Evolutionary conservation across 495 filamentous ascomycete species (phyloP).

Genomic region (Oidiodendron maius): DNA sequence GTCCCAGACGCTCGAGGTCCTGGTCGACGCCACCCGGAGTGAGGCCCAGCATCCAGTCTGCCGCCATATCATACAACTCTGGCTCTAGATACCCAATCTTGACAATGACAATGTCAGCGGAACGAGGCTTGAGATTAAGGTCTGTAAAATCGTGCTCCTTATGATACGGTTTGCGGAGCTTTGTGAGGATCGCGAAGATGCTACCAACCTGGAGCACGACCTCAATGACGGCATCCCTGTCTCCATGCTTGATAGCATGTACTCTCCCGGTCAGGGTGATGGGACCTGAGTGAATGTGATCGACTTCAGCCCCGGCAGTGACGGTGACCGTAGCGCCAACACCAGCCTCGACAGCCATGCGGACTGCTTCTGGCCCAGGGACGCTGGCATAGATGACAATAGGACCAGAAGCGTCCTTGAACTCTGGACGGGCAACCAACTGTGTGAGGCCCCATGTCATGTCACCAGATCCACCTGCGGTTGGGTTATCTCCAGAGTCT

Average conservation of each 20-base stretch:
- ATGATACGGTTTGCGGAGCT: slow-evolving; percentile 53
- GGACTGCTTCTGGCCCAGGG: slow-evolving; percentile 42
- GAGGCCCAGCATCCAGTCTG: slow-evolving; percentile 49
- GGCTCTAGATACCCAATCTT: slow-evolving; percentile 58
- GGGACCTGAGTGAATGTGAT: slow-evolving; percentile 44
- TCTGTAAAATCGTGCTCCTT: slow-evolving; percentile 48
- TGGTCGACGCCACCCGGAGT: slow-evolving; percentile 53
- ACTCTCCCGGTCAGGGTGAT: slow-evolving; percentile 48
- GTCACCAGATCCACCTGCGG: slow-evolving; percentile 50
- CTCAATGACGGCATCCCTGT: slow-evolving; percentile 41
- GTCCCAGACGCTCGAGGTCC: slow-evolving; percentile 41
- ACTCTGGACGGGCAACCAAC: slow-evolving; percentile 42
- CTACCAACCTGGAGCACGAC: slow-evolving; percentile 47
- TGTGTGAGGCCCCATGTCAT: slow-evolving; percentile 47
- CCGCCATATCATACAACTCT: slow-evolving; percentile 49
- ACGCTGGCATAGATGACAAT: slow-evolving; percentile 52
- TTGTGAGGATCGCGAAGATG: slow-evolving; percentile 49
- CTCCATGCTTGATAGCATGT: slow-evolving; percentile 48
- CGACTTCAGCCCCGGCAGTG: slow-evolving; percentile 49
- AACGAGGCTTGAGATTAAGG: slow-evolving; percentile 39
- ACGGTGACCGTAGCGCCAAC: slow-evolving; percentile 46
- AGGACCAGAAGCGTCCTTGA: slow-evolving; percentile 31
- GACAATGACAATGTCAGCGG: slow-evolving; percentile 47
- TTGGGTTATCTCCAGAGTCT: slow-evolving; percentile 54
- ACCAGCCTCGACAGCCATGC: slow-evolving; percentile 38